phyloP scores from a whole-genome alignment of 1,284 basidiomycete genomes.

The Peniophora sp. region DNA sequence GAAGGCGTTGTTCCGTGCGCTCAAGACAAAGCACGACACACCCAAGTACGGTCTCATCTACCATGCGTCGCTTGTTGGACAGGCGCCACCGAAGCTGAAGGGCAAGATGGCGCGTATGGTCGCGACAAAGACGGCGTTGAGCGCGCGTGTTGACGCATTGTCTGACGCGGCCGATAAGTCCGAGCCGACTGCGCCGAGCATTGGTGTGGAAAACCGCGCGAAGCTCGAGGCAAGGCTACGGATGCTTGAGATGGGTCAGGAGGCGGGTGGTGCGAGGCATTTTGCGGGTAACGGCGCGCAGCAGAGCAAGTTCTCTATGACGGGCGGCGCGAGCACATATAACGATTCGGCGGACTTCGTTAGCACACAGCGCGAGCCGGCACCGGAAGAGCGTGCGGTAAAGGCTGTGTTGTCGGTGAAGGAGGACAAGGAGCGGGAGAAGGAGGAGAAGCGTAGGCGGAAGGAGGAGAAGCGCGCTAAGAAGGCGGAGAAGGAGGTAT shows the following conservation, averaged over 20 bases:
- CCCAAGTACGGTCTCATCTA: slow-evolving; percentile 98
- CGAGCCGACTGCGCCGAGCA: slow-evolving; percentile 69
- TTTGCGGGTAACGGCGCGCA: slow-evolving; percentile 57
- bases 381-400: slow-evolving; percentile 54
- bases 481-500: slow-evolving; percentile 38
- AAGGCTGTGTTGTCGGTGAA: slow-evolving; percentile 68
- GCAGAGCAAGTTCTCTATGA: slow-evolving; percentile 76
- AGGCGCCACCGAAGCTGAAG: slow-evolving; percentile 97
- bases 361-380: slow-evolving; percentile 66
- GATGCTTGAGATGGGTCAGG: slow-evolving; percentile 78
- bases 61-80: slow-evolving; percentile 93
- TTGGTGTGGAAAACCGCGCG: slow-evolving; percentile 89
- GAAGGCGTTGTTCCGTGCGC: slow-evolving; percentile 95
- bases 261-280: slow-evolving; percentile 57
- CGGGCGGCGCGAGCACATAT: slow-evolving; percentile 70
- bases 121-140: slow-evolving; percentile 93
- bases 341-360: slow-evolving; percentile 78
- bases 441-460: slow-evolving; percentile 85
- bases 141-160: slow-evolving; percentile 94
- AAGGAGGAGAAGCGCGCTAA: slow-evolving; percentile 59
- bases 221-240: slow-evolving; percentile 94
- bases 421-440: slow-evolving; percentile 68
- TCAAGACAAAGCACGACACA: slow-evolving; percentile 99
- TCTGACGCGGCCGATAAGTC: slow-evolving; percentile 91
- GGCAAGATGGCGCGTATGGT: slow-evolving; percentile 99